These are phyloP conservation scores for Fusarium continuum DNA, from an alignment of 2,329 filamentous ascomycete species.

Conservation along the genomic window DNA sequence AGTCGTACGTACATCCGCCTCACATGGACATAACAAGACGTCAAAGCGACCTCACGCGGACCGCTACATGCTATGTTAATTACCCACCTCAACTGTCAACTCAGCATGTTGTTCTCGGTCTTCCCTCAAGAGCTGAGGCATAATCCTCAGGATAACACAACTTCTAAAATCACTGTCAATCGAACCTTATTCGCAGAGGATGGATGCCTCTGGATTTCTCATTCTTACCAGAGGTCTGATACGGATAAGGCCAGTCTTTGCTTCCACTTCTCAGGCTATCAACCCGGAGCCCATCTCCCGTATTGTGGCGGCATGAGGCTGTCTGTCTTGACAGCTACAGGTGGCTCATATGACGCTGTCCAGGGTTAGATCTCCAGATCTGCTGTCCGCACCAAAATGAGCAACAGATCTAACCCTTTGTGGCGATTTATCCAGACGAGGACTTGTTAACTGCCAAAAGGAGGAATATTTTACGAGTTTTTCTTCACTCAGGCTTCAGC, in stretches of 20 bases:
- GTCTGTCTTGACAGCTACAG: not conserved
- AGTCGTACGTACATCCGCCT: too few relatives aligned
- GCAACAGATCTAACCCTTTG: not conserved
- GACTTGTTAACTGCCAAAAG: not conserved
- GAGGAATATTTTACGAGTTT: not conserved
- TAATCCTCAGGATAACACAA: not conserved
- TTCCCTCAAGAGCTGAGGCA: too few relatives aligned
- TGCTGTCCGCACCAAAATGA: not conserved
- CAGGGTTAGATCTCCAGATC: conserved; percentile 6
- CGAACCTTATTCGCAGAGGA: too few relatives aligned
- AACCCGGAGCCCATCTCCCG: not conserved
- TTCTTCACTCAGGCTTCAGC: not conserved
- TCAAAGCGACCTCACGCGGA: not conserved
- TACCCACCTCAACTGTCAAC: not conserved
- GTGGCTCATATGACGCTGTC: not conserved
- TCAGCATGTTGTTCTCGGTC: too few relatives aligned
- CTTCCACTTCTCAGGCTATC: not conserved
- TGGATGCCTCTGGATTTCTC: not conserved
- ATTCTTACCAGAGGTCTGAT: not conserved
- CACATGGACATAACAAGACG: not conserved
- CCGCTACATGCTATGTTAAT: not conserved
- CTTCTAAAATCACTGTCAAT: not conserved
- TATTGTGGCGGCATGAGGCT: not conserved
- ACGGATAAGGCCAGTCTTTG: not conserved
- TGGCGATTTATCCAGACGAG: not conserved